A percentile compares a stretch with the other conserved stretches of the same genome.
Evolutionary conservation across 1,139 yeast genomes (phyloP).

Genomic region (Yamadazyma triangularis): DNA sequence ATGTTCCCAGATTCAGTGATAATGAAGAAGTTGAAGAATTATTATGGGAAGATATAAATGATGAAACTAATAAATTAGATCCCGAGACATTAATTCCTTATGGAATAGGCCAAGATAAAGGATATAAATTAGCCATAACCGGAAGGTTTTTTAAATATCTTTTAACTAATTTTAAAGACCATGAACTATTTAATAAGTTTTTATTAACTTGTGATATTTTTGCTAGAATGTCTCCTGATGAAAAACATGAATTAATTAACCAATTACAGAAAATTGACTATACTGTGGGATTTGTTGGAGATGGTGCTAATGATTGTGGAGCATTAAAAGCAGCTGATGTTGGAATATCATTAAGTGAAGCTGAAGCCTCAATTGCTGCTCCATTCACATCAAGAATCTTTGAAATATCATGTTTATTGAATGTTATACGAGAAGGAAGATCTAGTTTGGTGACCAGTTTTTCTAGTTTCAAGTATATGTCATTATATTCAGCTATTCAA

Average conservation of each 20-base stretch:
- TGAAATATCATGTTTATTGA: conserved; percentile 88
- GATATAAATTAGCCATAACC: conserved; percentile 75
- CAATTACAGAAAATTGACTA: conserved; percentile 80
- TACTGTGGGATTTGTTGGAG: conserved; percentile 97
- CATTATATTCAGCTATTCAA: conserved; percentile 93
- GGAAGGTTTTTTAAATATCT: conserved; percentile 87
- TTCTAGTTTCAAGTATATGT: conserved; percentile 97
- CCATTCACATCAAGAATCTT: conserved; percentile 90
- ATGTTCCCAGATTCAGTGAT: conserved; percentile 59
- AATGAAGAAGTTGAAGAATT: conserved; percentile 28
- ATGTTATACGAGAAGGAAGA: conserved; percentile 90
- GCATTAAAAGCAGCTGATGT: conserved; percentile 97
- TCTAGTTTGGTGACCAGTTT: conserved; percentile 93
- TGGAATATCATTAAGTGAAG: conserved; percentile 92
- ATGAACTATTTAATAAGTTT: conserved; percentile 45
- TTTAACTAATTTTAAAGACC: conserved; percentile 50
- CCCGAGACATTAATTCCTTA: conserved; percentile 55
- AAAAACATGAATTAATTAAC: conserved; percentile 90
- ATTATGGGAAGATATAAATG: conserved; percentile 65
- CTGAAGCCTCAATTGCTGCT: conserved; percentile 98
- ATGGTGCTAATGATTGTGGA: conserved; percentile 97
- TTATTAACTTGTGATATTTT: conserved; percentile 73
- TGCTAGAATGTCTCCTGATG: conserved; percentile 99
- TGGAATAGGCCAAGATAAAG: conserved; percentile 19
- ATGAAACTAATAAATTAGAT: conserved; percentile 53